Conservation (phyloP, 192 early-diverging fungal genomes). For the Coemansia sp. region DNA sequence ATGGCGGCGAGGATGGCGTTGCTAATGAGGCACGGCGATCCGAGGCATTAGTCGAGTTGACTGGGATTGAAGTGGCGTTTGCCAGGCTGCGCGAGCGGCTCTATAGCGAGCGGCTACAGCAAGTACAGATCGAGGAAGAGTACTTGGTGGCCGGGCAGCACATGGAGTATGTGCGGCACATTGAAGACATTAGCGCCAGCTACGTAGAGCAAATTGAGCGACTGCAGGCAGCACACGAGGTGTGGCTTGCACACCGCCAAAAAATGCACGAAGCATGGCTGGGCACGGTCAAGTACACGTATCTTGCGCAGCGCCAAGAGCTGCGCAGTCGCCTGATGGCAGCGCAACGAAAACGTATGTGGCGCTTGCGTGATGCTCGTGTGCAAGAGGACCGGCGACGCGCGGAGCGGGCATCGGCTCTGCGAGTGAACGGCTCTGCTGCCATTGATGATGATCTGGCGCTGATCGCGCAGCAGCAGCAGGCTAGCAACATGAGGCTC, state of each 20-base stretch:
- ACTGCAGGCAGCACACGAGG: slow-evolving; percentile 31
- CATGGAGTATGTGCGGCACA: slow-evolving; percentile 37
- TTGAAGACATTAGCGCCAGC: slow-evolving; percentile 20
- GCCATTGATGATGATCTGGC: slow-evolving; percentile 10
- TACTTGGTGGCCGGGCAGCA: slow-evolving; percentile 41
- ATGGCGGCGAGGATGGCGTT: slow-evolving; percentile 10
- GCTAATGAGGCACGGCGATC: slow-evolving; percentile 44
- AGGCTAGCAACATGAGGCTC: background rate
- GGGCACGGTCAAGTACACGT: slow-evolving; percentile 44
- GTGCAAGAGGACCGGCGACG: slow-evolving; percentile 32
- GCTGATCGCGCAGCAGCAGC: slow-evolving; percentile 30
- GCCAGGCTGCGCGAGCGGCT: slow-evolving; percentile 52
- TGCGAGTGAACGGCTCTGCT: slow-evolving; percentile 1
- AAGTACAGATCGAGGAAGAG: slow-evolving; percentile 50
- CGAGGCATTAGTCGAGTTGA: slow-evolving; percentile 39
- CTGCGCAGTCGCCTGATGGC: slow-evolving; percentile 36
- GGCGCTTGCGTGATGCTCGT: slow-evolving; percentile 41
- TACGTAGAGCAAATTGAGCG: slow-evolving; percentile 25
- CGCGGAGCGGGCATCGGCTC: slow-evolving; percentile 4
- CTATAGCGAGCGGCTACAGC: slow-evolving; percentile 41
- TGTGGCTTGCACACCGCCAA: slow-evolving; percentile 38
- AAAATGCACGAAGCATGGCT: slow-evolving; percentile 33
- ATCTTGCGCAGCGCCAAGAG: slow-evolving; percentile 45
- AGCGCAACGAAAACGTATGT: slow-evolving; percentile 33
- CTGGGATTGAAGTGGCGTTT: slow-evolving; percentile 52